Evolutionary conservation across 768 basidiomycete species (phyloP).

Genomic region (Lyophyllum shimeji): DNA sequence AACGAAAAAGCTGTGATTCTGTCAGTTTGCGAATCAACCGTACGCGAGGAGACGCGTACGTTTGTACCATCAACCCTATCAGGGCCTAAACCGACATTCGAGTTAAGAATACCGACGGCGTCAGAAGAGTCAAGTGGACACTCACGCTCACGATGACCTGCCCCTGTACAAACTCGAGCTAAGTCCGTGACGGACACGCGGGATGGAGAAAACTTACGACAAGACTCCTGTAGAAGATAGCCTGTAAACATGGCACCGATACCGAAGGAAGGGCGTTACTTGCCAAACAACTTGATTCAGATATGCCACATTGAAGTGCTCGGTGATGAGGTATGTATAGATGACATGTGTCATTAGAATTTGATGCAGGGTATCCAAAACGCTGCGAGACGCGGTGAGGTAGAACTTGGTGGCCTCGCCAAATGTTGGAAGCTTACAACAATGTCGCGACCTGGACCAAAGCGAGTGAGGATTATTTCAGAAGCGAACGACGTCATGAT

Average conservation of each 20-base stretch:
- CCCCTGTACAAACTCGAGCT: background rate
- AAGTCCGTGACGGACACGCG: background rate
- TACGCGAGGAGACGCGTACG: background rate
- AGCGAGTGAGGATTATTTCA: background rate
- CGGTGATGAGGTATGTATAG: conserved; percentile 9
- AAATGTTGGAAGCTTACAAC: conserved; percentile 2
- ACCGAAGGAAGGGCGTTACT: background rate
- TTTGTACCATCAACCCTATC: conserved; percentile 10
- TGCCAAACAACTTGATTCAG: conserved; percentile 10
- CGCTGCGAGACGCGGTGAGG: background rate
- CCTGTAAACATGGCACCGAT: background rate
- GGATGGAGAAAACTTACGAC: background rate
- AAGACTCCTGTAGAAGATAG: conserved; percentile 5
- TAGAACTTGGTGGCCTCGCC: background rate
- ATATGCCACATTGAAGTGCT: conserved; percentile 7
- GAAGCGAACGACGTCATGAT: background rate
- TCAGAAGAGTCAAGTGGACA: background rate
- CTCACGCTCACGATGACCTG: conserved; percentile 5
- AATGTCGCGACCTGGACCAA: background rate
- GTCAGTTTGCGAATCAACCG: background rate
- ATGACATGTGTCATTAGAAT: conserved; percentile 6
- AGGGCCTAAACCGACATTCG: background rate
- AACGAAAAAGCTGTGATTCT: conserved; percentile 6
- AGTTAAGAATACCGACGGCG: background rate
- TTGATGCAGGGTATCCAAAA: conserved; percentile 13